phyloP scores from a whole-genome alignment of 2,329 filamentous ascomycete species.

The Xylaria multiplex region DNA sequence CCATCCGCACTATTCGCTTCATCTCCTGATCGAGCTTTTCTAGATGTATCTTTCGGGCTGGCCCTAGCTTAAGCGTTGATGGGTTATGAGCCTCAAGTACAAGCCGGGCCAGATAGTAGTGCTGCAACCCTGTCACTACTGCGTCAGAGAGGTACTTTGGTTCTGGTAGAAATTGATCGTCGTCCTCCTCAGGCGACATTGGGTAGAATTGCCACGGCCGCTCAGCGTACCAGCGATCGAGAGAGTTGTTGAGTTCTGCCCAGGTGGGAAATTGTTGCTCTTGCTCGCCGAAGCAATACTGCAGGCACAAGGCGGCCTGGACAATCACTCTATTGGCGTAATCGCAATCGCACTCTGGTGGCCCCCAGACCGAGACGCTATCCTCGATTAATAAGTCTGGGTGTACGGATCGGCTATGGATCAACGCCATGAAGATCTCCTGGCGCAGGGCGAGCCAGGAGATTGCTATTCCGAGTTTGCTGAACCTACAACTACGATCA shows the following conservation, averaged over 20 bases:
- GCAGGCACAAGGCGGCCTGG: conserved; percentile 14
- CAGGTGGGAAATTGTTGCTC: conserved; percentile 1
- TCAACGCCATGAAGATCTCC: conserved; percentile 18
- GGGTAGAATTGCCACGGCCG: conserved; percentile 23
- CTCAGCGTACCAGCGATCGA: conserved; percentile 13
- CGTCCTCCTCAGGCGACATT: conserved; percentile 10
- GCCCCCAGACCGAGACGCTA: neutral
- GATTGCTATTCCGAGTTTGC: conserved; percentile 9
- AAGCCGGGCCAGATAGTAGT: conserved; percentile 17
- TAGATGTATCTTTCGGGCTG: conserved; percentile 15
- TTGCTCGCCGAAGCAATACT: conserved; percentile 20
- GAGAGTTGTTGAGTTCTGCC: conserved; percentile 3
- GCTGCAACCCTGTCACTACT: conserved; percentile 13
- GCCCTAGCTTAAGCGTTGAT: neutral
- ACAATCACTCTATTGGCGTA: conserved; percentile 19
- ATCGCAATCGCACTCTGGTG: conserved; percentile 14
- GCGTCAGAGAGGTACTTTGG: conserved; percentile 13
- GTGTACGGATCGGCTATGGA: conserved; percentile 18
- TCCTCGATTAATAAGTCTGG: conserved; percentile 18
- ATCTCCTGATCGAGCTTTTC: conserved; percentile 13
- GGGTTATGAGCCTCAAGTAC: conserved; percentile 17
- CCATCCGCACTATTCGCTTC: conserved; percentile 6
- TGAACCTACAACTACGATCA: conserved; percentile 10
- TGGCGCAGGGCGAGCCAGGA: conserved; percentile 21
- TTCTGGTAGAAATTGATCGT: conserved; percentile 13